phyloP scores from a whole-genome alignment of 169 alveolate genomes.

The Ichthyophthirius multifiliis region DNA sequence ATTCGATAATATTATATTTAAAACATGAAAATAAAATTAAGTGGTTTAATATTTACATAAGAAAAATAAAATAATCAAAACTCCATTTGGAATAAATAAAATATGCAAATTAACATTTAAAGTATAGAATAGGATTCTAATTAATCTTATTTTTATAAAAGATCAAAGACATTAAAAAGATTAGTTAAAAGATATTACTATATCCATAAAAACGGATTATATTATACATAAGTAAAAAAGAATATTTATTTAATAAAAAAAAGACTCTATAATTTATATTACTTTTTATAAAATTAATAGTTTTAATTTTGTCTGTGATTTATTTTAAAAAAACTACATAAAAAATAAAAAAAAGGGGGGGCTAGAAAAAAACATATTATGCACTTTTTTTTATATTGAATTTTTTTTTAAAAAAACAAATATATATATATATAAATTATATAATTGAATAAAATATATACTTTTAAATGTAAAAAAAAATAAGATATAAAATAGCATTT shows the following conservation, averaged over 20 bases:
- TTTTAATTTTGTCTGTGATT: background rate
- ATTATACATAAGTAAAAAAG: background rate
- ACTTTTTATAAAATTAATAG: background rate
- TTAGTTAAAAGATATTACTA: background rate
- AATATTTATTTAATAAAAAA: background rate
- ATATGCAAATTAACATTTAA: too few relatives aligned
- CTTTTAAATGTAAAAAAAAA: too few relatives aligned
- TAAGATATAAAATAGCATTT: background rate
- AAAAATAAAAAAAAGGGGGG: too few relatives aligned
- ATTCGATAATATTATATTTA: too few relatives aligned
- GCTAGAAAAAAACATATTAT: background rate
- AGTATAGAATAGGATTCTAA: too few relatives aligned
- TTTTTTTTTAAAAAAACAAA: background rate
- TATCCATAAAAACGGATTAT: background rate
- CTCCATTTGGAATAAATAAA: too few relatives aligned
- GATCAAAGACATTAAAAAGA: background rate
- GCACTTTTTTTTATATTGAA: background rate
- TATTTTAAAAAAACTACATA: too few relatives aligned
- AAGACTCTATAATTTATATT: background rate
- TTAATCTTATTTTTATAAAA: slow-evolving; percentile 1
- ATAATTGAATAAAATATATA: background rate
- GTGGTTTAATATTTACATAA: too few relatives aligned
- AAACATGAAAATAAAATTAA: too few relatives aligned
- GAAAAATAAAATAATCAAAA: too few relatives aligned
- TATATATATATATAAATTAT: background rate